A percentile compares a stretch with the other conserved stretches of the same genome.
Conservation (phyloP, 2,329 filamentous ascomycete species). For the Davidsoniella australis region DNA sequence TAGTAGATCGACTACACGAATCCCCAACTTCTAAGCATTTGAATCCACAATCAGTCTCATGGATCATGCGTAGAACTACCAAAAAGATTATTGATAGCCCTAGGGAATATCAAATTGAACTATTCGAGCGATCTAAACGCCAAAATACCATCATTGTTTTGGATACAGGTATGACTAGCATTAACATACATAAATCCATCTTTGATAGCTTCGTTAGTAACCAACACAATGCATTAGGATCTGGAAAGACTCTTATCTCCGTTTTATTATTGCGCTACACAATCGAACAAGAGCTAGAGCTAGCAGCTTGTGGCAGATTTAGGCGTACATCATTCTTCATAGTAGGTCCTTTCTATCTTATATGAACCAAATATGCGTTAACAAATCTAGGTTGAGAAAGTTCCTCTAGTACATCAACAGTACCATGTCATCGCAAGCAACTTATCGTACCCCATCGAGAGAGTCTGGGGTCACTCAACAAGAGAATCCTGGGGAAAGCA, state of each 20-base stretch:
- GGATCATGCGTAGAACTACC: constrained; percentile 18
- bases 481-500: constrained; percentile 23
- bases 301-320: constrained; percentile 40
- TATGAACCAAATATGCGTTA: neutral
- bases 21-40: neutral
- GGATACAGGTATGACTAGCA: constrained; percentile 48
- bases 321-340: constrained; percentile 70
- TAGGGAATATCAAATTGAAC: constrained; percentile 78
- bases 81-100: constrained; percentile 54
- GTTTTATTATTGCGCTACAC: constrained; percentile 64
- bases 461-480: constrained; percentile 55
- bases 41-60: constrained; percentile 4
- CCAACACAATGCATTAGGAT: constrained; percentile 32
- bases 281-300: constrained; percentile 60
- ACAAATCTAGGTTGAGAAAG: constrained; percentile 51
- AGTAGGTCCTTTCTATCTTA: constrained; percentile 25
- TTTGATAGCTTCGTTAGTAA: too few species aligned
- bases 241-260: constrained; percentile 92
- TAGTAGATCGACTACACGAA: too few species aligned
- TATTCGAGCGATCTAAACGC: constrained; percentile 73
- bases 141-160: constrained; percentile 85
- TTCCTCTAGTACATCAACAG: constrained; percentile 82
- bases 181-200: too few species aligned
- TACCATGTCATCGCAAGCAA: constrained; percentile 66
- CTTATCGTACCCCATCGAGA: constrained; percentile 55